Percentiles rank a stretch among this genome's conserved stretches.
These are phyloP conservation scores for Tetrahymena elliotti DNA, from an alignment of 73 alveolate genomes.

Conservation along the genomic window DNA sequence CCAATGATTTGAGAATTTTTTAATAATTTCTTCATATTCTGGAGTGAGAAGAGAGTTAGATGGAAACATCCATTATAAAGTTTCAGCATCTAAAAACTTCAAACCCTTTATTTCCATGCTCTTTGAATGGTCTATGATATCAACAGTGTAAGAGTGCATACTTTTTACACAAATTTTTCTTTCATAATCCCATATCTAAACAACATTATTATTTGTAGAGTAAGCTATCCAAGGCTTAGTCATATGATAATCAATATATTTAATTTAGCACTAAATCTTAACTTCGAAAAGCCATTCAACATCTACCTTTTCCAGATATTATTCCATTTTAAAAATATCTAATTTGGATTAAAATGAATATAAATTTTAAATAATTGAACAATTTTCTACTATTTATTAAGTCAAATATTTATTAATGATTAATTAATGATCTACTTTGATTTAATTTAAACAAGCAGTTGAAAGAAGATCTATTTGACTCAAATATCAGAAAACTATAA, in stretches of 20 bases:
- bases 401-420: background rate
- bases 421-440: background rate
- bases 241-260: background rate
- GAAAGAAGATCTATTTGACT: background rate
- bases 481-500: background rate
- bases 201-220: conserved; percentile 14
- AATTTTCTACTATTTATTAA: background rate
- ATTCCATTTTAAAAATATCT: background rate
- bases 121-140: conserved; percentile 7
- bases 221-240: background rate
- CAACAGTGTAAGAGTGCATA: background rate
- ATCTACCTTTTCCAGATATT: background rate
- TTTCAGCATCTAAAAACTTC: conserved; percentile 11
- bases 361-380: background rate
- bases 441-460: background rate
- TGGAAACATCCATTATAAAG: conserved; percentile 11
- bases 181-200: conserved; percentile 34
- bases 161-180: background rate
- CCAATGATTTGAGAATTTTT: background rate
- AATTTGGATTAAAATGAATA: background rate
- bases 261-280: background rate
- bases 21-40: conserved; percentile 2
- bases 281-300: background rate
- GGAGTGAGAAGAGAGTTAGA: background rate
- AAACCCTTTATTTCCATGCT: conserved; percentile 4